phyloP scores from a whole-genome alignment of 2,329 filamentous ascomycete genomes.

The Shiraia bambusicola region DNA sequence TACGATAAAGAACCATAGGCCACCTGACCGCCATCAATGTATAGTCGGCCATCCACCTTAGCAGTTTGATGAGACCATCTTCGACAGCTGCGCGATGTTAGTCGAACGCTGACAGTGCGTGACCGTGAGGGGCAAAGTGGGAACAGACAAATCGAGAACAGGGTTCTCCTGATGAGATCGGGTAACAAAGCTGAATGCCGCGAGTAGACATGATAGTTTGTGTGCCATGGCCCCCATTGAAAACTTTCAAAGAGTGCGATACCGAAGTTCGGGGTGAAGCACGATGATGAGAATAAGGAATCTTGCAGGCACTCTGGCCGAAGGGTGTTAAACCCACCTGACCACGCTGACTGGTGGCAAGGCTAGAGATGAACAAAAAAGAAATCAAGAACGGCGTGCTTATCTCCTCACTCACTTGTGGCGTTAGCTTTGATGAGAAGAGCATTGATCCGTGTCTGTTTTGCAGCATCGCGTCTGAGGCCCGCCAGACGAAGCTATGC shows the following conservation, averaged over 20 bases:
- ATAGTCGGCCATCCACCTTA: slow-evolving; percentile 60
- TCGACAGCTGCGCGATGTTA: slow-evolving; percentile 32
- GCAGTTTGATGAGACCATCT: slow-evolving; percentile 60
- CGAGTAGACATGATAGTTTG: slow-evolving; percentile 27
- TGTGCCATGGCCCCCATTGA: slow-evolving; percentile 37
- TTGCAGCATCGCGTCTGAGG: slow-evolving; percentile 22
- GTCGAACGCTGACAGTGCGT: background rate
- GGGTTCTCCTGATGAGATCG: slow-evolving; percentile 48
- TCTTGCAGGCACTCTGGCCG: slow-evolving; percentile 11
- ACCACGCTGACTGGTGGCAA: slow-evolving; percentile 8
- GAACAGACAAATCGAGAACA: slow-evolving; percentile 51
- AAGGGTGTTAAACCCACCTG: background rate
- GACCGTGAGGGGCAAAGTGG: slow-evolving; percentile 1
- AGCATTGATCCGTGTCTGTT: slow-evolving; percentile 29
- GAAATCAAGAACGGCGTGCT: slow-evolving; percentile 19
- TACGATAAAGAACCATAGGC: slow-evolving; percentile 38
- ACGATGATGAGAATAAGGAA: slow-evolving; percentile 1
- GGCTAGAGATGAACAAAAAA: slow-evolving; percentile 27
- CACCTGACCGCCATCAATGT: slow-evolving; percentile 56
- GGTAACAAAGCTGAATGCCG: slow-evolving; percentile 29
- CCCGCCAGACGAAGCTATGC: slow-evolving; percentile 28
- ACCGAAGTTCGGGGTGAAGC: slow-evolving; percentile 18
- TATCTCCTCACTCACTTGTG: background rate
- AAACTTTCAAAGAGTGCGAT: slow-evolving; percentile 18
- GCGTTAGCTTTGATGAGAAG: slow-evolving; percentile 7